Evolutionary conservation across 352 stramenopile species (phyloP).

Genomic region (Plasmopara viticola): DNA sequence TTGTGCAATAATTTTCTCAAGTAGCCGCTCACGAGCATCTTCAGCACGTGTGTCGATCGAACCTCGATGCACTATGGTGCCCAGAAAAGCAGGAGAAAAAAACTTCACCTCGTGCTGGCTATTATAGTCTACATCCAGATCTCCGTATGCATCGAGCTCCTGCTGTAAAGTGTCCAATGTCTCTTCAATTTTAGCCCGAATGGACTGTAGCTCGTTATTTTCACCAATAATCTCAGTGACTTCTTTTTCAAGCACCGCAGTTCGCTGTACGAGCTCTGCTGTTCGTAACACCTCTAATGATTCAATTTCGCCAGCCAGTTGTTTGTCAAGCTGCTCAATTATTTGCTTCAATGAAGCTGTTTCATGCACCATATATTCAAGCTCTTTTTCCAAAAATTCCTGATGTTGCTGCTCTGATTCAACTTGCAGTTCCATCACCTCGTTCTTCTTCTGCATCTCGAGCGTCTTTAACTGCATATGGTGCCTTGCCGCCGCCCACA

Average conservation of each 20-base stretch:
- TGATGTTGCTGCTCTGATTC: slow-evolving; percentile 38
- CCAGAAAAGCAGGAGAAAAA: slow-evolving; percentile 63
- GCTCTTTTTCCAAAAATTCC: slow-evolving; percentile 50
- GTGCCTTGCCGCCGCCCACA: slow-evolving; percentile 55
- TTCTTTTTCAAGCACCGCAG: slow-evolving; percentile 58
- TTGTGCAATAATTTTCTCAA: slow-evolving; percentile 53
- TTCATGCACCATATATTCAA: slow-evolving; percentile 49
- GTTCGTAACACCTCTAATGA: slow-evolving; percentile 60
- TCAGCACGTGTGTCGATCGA: slow-evolving; percentile 60
- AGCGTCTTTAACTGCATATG: slow-evolving; percentile 41
- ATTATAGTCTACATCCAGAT: slow-evolving; percentile 41
- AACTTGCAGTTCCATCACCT: slow-evolving; percentile 44
- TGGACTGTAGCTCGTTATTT: slow-evolving; percentile 55
- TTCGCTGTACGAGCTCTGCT: slow-evolving; percentile 43
- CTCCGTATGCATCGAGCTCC: slow-evolving; percentile 56
- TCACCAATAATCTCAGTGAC: slow-evolving; percentile 64
- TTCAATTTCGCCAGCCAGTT: slow-evolving; percentile 48
- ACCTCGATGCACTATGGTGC: slow-evolving; percentile 44
- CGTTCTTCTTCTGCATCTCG: slow-evolving; percentile 52
- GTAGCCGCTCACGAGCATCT: slow-evolving; percentile 48
- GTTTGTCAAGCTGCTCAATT: slow-evolving; percentile 56
- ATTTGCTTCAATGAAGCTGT: slow-evolving; percentile 41
- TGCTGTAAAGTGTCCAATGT: slow-evolving; percentile 51
- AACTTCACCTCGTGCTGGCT: slow-evolving; percentile 51
- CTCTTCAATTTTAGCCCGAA: slow-evolving; percentile 46